Conservation (phyloP, 2,329 filamentous ascomycete species). For the Aschersonia sp. region DNA sequence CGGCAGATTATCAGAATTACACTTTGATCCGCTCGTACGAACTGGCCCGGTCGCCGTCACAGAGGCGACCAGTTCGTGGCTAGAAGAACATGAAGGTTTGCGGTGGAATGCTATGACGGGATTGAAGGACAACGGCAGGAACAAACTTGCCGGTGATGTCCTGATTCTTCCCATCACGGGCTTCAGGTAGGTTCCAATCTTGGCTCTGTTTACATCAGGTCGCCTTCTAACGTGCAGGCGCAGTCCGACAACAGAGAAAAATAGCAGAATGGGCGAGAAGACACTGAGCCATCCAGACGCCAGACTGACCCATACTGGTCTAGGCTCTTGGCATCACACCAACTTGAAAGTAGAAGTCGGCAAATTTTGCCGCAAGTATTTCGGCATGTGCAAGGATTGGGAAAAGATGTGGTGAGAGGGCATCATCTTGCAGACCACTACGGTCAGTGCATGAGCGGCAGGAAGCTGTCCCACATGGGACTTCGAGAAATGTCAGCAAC, state of each 20-base stretch:
- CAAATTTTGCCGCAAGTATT: conserved; percentile 9
- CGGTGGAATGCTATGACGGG: conserved; percentile 10
- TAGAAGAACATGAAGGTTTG: conserved; percentile 6
- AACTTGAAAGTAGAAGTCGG: conserved; percentile 8
- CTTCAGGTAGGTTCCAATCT: conserved; percentile 6
- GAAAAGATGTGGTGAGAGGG: conserved; percentile 5
- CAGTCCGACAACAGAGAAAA: conserved; percentile 5
- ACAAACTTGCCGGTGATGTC: conserved; percentile 8
- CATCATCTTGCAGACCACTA: neutral
- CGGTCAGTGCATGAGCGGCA: no score
- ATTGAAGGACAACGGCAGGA: conserved; percentile 7
- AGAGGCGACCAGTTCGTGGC: conserved; percentile 7
- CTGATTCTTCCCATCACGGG: conserved; percentile 9
- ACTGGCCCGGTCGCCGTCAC: conserved; percentile 11
- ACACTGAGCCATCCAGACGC: conserved; percentile 7
- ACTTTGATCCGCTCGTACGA: conserved; percentile 8
- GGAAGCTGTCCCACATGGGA: no score
- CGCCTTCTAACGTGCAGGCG: neutral
- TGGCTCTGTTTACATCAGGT: neutral
- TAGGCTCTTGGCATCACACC: conserved; percentile 9
- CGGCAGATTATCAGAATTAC: neutral
- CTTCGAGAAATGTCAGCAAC: no score
- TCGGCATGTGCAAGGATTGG: conserved; percentile 9
- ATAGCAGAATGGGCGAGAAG: conserved; percentile 10
- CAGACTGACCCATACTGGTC: conserved; percentile 7